Percentiles rank a stretch among this genome's conserved stretches.
Evolutionary conservation across 805 yeast species (phyloP).

Genomic region (Metschnikowia aberdeeniae): DNA sequence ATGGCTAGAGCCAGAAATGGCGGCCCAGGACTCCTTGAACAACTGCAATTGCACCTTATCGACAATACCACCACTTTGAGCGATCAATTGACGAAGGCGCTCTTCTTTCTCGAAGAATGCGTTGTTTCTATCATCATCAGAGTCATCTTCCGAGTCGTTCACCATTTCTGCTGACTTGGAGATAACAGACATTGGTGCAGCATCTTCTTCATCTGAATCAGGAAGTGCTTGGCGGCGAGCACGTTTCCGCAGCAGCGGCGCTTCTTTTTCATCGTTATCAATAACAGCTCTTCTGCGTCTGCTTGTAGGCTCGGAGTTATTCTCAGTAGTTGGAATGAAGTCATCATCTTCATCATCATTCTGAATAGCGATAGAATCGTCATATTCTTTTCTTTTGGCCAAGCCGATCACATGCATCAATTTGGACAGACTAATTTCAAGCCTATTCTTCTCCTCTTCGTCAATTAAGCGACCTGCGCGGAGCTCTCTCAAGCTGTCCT

Average conservation of each 20-base stretch:
- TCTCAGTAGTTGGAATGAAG: conserved; percentile 3
- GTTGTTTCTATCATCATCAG: conserved; percentile 51
- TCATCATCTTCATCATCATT: conserved; percentile 22
- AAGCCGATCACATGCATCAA: conserved; percentile 14
- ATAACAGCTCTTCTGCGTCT: not conserved
- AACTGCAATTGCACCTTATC: conserved; percentile 17
- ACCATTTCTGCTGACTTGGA: conserved; percentile 49
- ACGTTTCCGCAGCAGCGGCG: conserved; percentile 1
- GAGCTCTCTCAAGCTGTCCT: conserved; percentile 7
- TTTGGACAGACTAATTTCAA: not conserved
- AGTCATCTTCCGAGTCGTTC: conserved; percentile 59
- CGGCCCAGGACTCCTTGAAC: conserved; percentile 17
- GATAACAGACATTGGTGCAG: not conserved
- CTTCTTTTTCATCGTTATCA: conserved; percentile 4
- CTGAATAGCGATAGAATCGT: conserved; percentile 9
- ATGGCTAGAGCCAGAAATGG: conserved; percentile 5
- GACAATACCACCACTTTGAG: conserved; percentile 36
- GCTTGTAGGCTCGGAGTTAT: not conserved
- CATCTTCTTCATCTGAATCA: conserved; percentile 3
- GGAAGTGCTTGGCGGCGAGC: conserved; percentile 4
- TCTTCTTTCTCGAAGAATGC: conserved; percentile 56
- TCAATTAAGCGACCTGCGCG: conserved; percentile 11
- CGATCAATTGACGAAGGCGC: conserved; percentile 39
- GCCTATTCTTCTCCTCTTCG: conserved; percentile 5
- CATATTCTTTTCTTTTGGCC: conserved; percentile 18